Percentiles rank a stretch among this genome's conserved stretches.
These are phyloP conservation scores for Gossypium turneri DNA, from an alignment of 345 rosid genomes.

Conservation along the genomic window DNA sequence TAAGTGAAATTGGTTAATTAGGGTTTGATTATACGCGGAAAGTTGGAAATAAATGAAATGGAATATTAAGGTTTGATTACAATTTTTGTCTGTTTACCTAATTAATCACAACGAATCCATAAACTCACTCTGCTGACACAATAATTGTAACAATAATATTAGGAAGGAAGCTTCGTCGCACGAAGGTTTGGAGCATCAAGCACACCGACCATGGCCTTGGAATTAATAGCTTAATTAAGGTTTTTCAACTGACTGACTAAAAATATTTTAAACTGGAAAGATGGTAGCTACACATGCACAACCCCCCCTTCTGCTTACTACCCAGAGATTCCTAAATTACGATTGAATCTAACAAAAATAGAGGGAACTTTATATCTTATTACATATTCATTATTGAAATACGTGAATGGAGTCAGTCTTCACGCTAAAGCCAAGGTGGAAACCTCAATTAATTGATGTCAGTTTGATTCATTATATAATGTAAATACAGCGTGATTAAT, in stretches of 20 bases:
- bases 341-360: conserved; percentile 29
- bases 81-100: not conserved
- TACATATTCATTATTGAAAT: conserved; percentile 29
- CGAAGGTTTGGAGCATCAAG: conserved; percentile 22
- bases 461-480: not conserved
- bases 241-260: not conserved
- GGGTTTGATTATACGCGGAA: not conserved
- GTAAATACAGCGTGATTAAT: not conserved
- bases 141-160: too few species aligned
- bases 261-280: not conserved
- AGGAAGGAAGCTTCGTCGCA: conserved; percentile 34
- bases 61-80: not conserved
- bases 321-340: conserved; percentile 35
- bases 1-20: not conserved
- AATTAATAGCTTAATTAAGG: not conserved
- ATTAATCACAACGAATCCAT: not conserved
- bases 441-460: conserved; percentile 8
- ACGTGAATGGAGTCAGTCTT: conserved; percentile 37
- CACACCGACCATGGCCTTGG: conserved; percentile 33
- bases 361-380: not conserved
- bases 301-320: not conserved
- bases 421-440: conserved; percentile 31
- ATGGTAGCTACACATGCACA: conserved; percentile 1
- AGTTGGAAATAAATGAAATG: not conserved
- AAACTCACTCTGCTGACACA: not conserved